Conservation (phyloP, 192 early-diverging fungal species). For the Rhizophlyctis rosea region DNA sequence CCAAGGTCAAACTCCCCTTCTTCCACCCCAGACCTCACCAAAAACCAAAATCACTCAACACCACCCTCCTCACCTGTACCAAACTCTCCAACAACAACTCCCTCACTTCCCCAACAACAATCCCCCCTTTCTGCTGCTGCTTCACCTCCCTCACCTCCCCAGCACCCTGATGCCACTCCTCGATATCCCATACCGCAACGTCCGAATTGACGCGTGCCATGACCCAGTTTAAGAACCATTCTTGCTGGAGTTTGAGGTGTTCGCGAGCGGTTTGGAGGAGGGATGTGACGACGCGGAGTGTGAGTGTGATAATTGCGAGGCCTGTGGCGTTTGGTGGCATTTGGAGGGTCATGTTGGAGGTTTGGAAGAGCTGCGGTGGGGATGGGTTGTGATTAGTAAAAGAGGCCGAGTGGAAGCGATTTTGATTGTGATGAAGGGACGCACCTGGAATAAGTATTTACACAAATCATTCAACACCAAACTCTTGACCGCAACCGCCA, state of each 20-base stretch:
- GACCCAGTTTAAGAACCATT: constrained; percentile 64
- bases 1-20: no score
- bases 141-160: constrained; percentile 9
- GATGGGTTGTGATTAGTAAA: no score
- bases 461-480: constrained; percentile 81
- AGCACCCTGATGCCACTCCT: constrained; percentile 27
- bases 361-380: constrained; percentile 50
- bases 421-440: no score
- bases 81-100: constrained; percentile 83
- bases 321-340: constrained; percentile 34
- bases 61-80: constrained; percentile 42
- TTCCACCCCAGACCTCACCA: no score
- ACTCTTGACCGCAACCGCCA: constrained; percentile 39
- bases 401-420: no score
- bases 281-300: constrained; percentile 62
- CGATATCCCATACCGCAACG: constrained; percentile 50
- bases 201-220: constrained; percentile 47
- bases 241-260: constrained; percentile 74
- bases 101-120: constrained; percentile 76
- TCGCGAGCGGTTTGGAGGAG: constrained; percentile 68
- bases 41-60: constrained; percentile 8
- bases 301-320: constrained; percentile 51
- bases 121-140: constrained; percentile 15
- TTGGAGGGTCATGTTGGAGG: constrained; percentile 45
- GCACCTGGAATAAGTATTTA: constrained; percentile 79